Percentiles rank a stretch among this genome's conserved stretches.
Evolutionary conservation across 805 yeast species (phyloP).

Genomic region (Wickerhamiella shivajii): DNA sequence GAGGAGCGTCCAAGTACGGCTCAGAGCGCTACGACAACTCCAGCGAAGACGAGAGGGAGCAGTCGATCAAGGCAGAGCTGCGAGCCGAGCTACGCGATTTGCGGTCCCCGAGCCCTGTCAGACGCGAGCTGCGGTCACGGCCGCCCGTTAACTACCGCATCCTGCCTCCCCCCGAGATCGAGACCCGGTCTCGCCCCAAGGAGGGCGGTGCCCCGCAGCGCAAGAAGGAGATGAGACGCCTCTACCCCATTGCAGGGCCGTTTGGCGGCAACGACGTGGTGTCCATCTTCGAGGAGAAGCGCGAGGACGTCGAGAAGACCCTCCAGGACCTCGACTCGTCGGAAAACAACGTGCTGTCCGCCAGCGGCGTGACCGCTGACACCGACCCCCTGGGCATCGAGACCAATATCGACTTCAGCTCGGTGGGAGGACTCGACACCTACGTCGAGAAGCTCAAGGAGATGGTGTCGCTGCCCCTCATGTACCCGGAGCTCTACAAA

Average conservation of each 20-base stretch:
- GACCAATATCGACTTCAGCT: slow-evolving; percentile 68
- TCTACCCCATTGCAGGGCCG: slow-evolving; percentile 92
- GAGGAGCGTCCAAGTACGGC: too few species aligned
- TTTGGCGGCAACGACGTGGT: slow-evolving; percentile 93
- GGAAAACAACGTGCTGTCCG: slow-evolving; percentile 34
- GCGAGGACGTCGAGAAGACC: slow-evolving; percentile 7
- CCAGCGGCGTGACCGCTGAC: slow-evolving; percentile 25
- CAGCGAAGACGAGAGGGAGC: slow-evolving; percentile 9
- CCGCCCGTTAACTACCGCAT: slow-evolving; percentile 19
- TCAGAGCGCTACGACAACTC: not conserved
- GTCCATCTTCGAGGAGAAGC: slow-evolving; percentile 38
- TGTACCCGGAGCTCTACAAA: slow-evolving; percentile 87
- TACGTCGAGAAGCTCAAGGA: slow-evolving; percentile 88
- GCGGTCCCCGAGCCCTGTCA: slow-evolving; percentile 11
- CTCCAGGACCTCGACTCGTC: slow-evolving; percentile 7
- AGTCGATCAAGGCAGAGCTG: slow-evolving; percentile 11
- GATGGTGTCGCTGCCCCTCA: slow-evolving; percentile 85
- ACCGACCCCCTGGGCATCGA: slow-evolving; percentile 80
- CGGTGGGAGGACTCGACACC: slow-evolving; percentile 83
- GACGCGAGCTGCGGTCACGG: slow-evolving; percentile 15
- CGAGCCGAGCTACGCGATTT: slow-evolving; percentile 16
- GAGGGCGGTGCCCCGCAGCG: not conserved
- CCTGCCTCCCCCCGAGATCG: slow-evolving; percentile 19
- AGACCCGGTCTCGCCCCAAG: slow-evolving; percentile 11
- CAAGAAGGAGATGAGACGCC: slow-evolving; percentile 33